Evolutionary conservation across 768 basidiomycete species (phyloP).

Genomic region (Collybia sp.): DNA sequence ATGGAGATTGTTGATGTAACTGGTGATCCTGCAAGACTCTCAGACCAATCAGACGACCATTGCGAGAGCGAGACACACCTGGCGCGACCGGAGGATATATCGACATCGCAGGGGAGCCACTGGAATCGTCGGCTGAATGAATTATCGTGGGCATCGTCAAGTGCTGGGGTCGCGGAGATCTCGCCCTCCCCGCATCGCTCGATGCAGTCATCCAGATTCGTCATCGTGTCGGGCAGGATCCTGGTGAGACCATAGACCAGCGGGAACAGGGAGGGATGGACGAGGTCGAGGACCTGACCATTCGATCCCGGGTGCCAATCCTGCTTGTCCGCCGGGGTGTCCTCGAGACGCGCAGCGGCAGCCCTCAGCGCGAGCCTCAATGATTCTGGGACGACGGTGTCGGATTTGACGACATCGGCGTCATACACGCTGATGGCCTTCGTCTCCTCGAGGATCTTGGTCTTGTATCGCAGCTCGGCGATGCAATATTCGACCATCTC

Average conservation of each 20-base stretch:
- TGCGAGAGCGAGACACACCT: background rate
- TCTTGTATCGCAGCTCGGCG: slow-evolving; percentile 14
- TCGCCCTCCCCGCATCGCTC: background rate
- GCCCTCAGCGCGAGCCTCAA: slow-evolving; percentile 11
- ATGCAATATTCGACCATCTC: slow-evolving; percentile 14
- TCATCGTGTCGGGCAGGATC: slow-evolving; percentile 2
- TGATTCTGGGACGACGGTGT: slow-evolving; percentile 15
- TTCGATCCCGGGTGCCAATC: slow-evolving; percentile 41
- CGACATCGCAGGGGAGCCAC: slow-evolving; percentile 6
- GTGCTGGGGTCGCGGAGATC: background rate
- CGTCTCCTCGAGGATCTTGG: slow-evolving; percentile 6
- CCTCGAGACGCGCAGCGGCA: slow-evolving; percentile 21
- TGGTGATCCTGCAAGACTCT: slow-evolving; percentile 2
- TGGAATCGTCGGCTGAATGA: slow-evolving; percentile 9
- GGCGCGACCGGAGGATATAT: background rate
- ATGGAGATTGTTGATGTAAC: slow-evolving; percentile 30
- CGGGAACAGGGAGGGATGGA: slow-evolving; percentile 6
- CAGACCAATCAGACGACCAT: too few species aligned
- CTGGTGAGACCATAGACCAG: slow-evolving; percentile 23
- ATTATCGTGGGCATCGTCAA: background rate
- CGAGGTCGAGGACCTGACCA: slow-evolving; percentile 33
- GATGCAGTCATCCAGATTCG: slow-evolving; percentile 9
- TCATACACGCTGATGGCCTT: slow-evolving; percentile 8
- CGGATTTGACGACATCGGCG: slow-evolving; percentile 13
- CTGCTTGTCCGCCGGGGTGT: slow-evolving; percentile 22